phyloP scores from a whole-genome alignment of 2,329 filamentous ascomycete genomes.

The Mycosphaerella arachidis region DNA sequence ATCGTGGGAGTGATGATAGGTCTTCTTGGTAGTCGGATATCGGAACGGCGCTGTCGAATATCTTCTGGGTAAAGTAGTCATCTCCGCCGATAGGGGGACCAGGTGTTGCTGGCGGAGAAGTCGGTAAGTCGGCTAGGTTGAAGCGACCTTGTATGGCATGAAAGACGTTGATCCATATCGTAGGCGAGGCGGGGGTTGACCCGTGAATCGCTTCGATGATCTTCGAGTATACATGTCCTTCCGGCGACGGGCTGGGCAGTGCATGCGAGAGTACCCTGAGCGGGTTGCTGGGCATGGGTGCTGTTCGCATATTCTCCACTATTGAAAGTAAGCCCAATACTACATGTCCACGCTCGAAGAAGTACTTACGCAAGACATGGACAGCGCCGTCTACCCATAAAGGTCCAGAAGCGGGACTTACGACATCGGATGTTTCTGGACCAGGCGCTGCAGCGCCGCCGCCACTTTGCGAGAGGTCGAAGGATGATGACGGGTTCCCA shows the following conservation, averaged over 20 bases:
- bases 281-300: constrained; percentile 35
- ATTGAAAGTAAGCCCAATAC: constrained; percentile 18
- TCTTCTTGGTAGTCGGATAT: constrained; percentile 56
- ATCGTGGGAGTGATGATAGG: constrained; percentile 46
- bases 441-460: not conserved
- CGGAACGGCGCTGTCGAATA: constrained; percentile 59
- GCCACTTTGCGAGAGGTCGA: not conserved
- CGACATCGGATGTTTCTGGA: not conserved
- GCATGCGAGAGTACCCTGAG: constrained; percentile 59
- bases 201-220: constrained; percentile 55
- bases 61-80: constrained; percentile 58
- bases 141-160: constrained; percentile 60
- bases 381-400: constrained; percentile 29
- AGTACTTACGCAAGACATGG: constrained; percentile 27
- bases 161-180: constrained; percentile 60
- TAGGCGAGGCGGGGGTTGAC: constrained; percentile 46
- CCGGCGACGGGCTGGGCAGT: constrained; percentile 51
- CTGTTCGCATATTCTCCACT: constrained; percentile 36
- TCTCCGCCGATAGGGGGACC: constrained; percentile 48
- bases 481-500: constrained; percentile 14
- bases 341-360: not conserved
- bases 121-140: constrained; percentile 57
- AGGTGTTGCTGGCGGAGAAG: constrained; percentile 59
- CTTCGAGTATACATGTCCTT: constrained; percentile 49
- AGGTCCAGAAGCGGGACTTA: not conserved